Conservation (phyloP, 2,329 filamentous ascomycete species). For the Fusarium proliferatum region DNA sequence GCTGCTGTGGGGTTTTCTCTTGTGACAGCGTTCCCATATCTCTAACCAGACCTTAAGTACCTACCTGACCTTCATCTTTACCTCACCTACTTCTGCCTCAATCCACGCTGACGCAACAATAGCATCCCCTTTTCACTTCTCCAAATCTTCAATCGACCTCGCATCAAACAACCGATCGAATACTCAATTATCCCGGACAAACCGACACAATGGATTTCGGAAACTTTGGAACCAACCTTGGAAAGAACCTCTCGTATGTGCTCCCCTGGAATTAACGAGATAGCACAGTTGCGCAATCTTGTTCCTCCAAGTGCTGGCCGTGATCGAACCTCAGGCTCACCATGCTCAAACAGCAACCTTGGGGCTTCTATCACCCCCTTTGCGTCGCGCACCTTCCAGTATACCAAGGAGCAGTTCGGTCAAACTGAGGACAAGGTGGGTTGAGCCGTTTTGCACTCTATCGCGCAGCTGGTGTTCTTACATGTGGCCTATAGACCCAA, state of each 20-base stretch:
- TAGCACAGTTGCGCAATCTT: slow-evolving; percentile 25
- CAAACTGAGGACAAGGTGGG: slow-evolving; percentile 91
- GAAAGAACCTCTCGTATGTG: slow-evolving; percentile 66
- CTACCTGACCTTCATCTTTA: background rate
- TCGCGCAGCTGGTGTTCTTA: slow-evolving; percentile 31
- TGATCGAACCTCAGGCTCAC: slow-evolving; percentile 27
- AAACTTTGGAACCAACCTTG: slow-evolving; percentile 54
- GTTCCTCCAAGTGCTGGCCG: slow-evolving; percentile 20
- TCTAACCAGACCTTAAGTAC: background rate
- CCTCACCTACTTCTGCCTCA: slow-evolving; percentile 20
- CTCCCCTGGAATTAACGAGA: slow-evolving; percentile 21
- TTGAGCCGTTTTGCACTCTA: slow-evolving; percentile 17
- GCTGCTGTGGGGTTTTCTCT: slow-evolving; percentile 43
- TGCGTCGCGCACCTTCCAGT: slow-evolving; percentile 93
- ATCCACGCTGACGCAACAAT: slow-evolving; percentile 41
- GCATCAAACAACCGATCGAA: slow-evolving; percentile 4
- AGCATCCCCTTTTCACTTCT: slow-evolving; percentile 28
- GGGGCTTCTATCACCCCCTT: slow-evolving; percentile 92
- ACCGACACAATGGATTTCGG: slow-evolving; percentile 66
- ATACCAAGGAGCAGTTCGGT: slow-evolving; percentile 97
- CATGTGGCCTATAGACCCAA: slow-evolving; percentile 74
- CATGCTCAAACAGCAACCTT: slow-evolving; percentile 57
- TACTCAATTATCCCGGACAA: slow-evolving; percentile 11
- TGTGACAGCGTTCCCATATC: slow-evolving; percentile 48
- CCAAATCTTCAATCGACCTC: slow-evolving; percentile 22